Evolutionary conservation across 305 asterid genomes (phyloP), one percentile per base, ranked within the genome.

Genomic region (Stenogyne calaminthoides): DNA sequence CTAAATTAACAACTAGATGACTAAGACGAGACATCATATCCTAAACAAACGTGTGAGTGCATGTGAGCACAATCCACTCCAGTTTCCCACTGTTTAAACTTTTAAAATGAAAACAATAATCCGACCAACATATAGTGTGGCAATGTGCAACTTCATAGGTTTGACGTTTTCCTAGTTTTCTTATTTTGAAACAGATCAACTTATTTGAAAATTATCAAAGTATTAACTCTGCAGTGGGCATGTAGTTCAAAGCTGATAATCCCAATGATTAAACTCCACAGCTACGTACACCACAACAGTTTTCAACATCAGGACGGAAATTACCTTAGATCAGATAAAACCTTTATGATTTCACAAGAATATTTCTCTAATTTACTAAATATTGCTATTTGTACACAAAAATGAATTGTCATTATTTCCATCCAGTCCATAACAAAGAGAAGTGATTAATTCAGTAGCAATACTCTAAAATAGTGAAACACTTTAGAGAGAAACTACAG

Each of bases 271-370:
- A n/a, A 64, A 32, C 47, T 70, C 56, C 2, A 3, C 19, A 16
- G 22, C 78, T 16, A 44, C 42, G 56, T 5, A 20, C 47, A 12
- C 52, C 39, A 18, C 2, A 59, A 12, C 22, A 47, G 15, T 27
- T 60, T 47, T 42, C 67, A 25, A 56, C 19, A 67, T 40, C 71
- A 76, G 52, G n/a, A 52, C 25, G 57, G 46, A 64, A 1, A 60
- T 70, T 69, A 44, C 63, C 22, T 36, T 11, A 64, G 59, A 8
- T 44, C 8, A n/a, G 52, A 39, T 12, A n/a, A 49, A n/a, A 67
- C 56, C 55, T 70, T 40, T 20, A 37, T 14, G 20, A 20, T 39
- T 12, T 22, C 59, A 27, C 58, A 14, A 27, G 47, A 67, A 51
- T 1, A 64, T 64, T 63, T 64, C 56, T 42, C 67, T 34, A 34